Conservation (phyloP, 1,284 basidiomycete genomes). For the Blastosporella zonata region DNA sequence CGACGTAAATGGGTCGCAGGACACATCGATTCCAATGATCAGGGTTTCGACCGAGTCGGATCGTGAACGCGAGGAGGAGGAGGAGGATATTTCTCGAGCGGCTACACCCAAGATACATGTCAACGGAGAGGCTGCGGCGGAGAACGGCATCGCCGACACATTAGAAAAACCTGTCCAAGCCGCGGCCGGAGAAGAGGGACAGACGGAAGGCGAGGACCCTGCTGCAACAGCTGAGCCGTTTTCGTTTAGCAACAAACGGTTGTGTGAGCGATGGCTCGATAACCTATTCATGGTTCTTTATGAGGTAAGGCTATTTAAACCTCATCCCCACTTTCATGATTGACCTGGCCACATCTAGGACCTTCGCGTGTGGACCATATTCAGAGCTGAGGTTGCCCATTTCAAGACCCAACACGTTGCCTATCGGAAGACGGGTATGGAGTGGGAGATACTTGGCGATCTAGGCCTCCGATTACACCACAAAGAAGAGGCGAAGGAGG, state of each 20-base stretch:
- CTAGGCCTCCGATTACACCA: slow-evolving; percentile 90
- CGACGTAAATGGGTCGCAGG: slow-evolving; percentile 19
- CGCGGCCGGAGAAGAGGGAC: slow-evolving; percentile 44
- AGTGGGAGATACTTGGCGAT: slow-evolving; percentile 99
- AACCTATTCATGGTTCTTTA: slow-evolving; percentile 99
- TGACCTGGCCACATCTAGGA: slow-evolving; percentile 52
- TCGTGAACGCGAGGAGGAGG: slow-evolving; percentile 43
- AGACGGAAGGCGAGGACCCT: slow-evolving; percentile 29
- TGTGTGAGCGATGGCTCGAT: slow-evolving; percentile 98
- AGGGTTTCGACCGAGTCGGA: slow-evolving; percentile 84
- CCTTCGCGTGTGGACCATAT: slow-evolving; percentile 98
- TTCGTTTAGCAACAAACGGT: slow-evolving; percentile 93
- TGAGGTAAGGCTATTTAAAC: slow-evolving; percentile 55
- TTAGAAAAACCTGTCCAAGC: slow-evolving; percentile 66
- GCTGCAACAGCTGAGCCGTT: slow-evolving; percentile 57
- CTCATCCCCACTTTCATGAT: not conserved
- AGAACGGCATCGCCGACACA: slow-evolving; percentile 30
- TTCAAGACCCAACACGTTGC: slow-evolving; percentile 98
- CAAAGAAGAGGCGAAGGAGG: slow-evolving; percentile 97
- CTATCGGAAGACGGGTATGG: slow-evolving; percentile 93
- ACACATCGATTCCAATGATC: slow-evolving; percentile 72
- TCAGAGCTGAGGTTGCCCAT: slow-evolving; percentile 97
- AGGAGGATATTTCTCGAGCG: slow-evolving; percentile 17
- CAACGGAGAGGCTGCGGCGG: slow-evolving; percentile 26
- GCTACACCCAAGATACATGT: slow-evolving; percentile 21